Percentiles rank a stretch among this genome's conserved stretches.
Conservation (phyloP, 1,139 yeast species). For the Hyphopichia wangnamkhiaoensis region DNA sequence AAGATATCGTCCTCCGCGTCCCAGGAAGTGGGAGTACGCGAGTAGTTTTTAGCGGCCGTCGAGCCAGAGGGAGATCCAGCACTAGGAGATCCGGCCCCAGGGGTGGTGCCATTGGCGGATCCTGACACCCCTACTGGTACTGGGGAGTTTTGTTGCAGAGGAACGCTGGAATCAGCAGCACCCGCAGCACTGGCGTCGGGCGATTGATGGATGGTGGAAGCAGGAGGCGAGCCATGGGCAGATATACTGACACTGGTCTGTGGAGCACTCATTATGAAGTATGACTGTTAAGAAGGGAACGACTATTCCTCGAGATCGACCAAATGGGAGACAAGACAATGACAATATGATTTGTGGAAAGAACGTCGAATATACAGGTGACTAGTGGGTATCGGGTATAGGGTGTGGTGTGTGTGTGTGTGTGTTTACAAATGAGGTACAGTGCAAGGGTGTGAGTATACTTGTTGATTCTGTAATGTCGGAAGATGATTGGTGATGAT, state of each 20-base stretch:
- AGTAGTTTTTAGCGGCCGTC: conserved; percentile 18
- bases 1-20: conserved; percentile 71
- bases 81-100: background rate
- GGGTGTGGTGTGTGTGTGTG: too few relatives aligned
- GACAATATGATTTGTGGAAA: too few relatives aligned
- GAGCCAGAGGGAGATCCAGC: conserved; percentile 8
- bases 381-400: too few relatives aligned
- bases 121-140: too few relatives aligned
- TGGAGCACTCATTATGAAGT: background rate
- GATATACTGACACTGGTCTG: background rate
- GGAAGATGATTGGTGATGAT: background rate
- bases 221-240: background rate
- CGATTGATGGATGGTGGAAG: background rate
- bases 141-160: too few relatives aligned
- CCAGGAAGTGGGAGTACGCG: conserved; percentile 71
- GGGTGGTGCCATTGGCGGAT: conserved; percentile 5
- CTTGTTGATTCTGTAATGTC: background rate
- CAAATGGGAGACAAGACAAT: background rate
- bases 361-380: too few relatives aligned
- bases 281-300: background rate
- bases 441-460: background rate
- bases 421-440: too few relatives aligned
- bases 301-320: background rate
- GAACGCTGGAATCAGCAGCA: too few relatives aligned
- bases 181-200: background rate